Percentiles rank a stretch among this genome's conserved stretches.
phyloP scores from a whole-genome alignment of 805 yeast genomes.

The Wickerhamiella slavikovae region DNA sequence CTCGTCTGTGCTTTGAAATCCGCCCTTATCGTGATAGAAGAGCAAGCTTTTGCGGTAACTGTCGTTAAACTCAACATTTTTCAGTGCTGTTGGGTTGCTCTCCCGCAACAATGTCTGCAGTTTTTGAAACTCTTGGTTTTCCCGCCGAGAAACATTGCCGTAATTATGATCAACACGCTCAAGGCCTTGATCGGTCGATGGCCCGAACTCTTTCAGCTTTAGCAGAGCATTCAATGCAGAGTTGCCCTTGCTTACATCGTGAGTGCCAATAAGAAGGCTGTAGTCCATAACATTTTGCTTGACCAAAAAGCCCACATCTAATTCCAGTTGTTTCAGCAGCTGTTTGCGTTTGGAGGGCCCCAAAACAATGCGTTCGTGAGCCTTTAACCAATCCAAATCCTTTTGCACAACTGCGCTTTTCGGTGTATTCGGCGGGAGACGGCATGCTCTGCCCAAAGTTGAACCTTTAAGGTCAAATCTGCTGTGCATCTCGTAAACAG shows the following conservation, averaged over 20 bases:
- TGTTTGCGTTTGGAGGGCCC: conserved; percentile 47
- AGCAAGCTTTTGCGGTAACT: conserved; percentile 22
- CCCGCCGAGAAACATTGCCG: conserved; percentile 4
- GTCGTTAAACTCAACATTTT: conserved; percentile 15
- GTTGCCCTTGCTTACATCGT: conserved; percentile 45
- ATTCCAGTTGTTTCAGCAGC: conserved; percentile 47
- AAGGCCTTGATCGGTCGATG: background rate
- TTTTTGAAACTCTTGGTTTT: conserved; percentile 15
- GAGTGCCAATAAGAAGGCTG: conserved; percentile 73
- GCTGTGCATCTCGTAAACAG: conserved; percentile 65
- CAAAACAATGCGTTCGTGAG: conserved; percentile 39
- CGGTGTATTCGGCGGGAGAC: conserved; percentile 9
- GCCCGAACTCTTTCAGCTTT: conserved; percentile 10
- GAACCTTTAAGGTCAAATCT: conserved; percentile 91
- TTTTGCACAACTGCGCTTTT: conserved; percentile 45
- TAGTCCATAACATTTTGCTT: conserved; percentile 86
- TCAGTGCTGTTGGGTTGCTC: conserved; percentile 18
- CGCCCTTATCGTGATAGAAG: conserved; percentile 70
- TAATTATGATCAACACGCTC: conserved; percentile 2
- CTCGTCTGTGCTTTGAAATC: conserved; percentile 52
- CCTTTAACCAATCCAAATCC: conserved; percentile 74
- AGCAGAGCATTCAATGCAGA: conserved; percentile 15
- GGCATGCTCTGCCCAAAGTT: conserved; percentile 44
- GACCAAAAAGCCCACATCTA: conserved; percentile 55
- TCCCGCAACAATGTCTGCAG: conserved; percentile 16